Evolutionary conservation across 352 stramenopile species (phyloP).

Genomic region (Phytophthora hibernalis): DNA sequence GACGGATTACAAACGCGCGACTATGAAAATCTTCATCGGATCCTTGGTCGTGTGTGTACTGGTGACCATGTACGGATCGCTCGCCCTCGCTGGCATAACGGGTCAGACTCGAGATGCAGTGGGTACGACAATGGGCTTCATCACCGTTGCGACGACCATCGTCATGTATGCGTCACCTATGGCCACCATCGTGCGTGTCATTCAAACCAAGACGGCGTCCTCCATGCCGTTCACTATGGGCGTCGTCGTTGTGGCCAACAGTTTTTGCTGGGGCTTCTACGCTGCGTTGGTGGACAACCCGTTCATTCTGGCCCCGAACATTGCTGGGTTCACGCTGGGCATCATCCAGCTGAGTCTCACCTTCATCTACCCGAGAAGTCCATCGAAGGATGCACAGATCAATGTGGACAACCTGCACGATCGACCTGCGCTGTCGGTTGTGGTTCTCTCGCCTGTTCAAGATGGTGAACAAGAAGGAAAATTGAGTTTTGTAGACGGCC

Average conservation of each 20-base stretch:
- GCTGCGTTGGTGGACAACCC: constrained; percentile 37
- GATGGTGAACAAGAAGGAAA: constrained; percentile 19
- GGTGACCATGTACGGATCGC: constrained; percentile 36
- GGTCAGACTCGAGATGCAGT: constrained; percentile 30
- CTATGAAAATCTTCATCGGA: constrained; percentile 35
- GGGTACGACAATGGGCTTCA: constrained; percentile 37
- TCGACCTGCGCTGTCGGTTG: constrained; percentile 14
- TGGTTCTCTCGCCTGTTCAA: constrained; percentile 29
- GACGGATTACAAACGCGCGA: constrained; percentile 33
- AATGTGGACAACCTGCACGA: constrained; percentile 9
- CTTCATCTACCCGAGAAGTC: constrained; percentile 45
- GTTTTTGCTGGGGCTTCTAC: constrained; percentile 56
- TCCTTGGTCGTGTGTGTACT: constrained; percentile 33
- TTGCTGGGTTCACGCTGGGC: constrained; percentile 33
- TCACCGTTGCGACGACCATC: constrained; percentile 46
- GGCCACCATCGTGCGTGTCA: constrained; percentile 43
- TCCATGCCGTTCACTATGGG: constrained; percentile 61
- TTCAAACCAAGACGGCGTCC: constrained; percentile 48
- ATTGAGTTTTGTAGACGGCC: constrained; percentile 6
- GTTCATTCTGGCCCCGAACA: constrained; percentile 48
- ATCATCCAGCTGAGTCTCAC: constrained; percentile 49
- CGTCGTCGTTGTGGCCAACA: constrained; percentile 51
- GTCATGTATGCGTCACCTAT: constrained; percentile 56
- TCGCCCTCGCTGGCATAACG: constrained; percentile 36
- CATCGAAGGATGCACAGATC: constrained; percentile 33